Evolutionary conservation across 768 basidiomycete genomes (phyloP).

Genomic region (Pleurotus cornucopiae): DNA sequence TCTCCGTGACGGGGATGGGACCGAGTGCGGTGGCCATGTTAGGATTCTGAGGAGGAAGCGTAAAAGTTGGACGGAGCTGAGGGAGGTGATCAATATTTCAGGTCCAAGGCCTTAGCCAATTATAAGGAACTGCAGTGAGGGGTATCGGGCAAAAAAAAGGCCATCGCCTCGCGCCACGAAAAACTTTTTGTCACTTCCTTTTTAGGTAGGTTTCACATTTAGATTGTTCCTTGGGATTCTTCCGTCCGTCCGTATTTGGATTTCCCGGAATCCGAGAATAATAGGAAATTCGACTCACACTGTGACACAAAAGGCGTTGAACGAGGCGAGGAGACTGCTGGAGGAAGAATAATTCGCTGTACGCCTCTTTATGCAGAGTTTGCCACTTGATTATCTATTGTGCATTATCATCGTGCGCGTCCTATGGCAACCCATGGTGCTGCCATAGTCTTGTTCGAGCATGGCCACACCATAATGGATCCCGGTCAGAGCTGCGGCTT

Average conservation of each 20-base stretch:
- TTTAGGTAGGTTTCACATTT: neutral
- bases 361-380: too few relatives aligned
- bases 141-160: neutral
- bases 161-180: neutral
- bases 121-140: neutral
- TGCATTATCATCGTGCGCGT: neutral
- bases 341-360: neutral
- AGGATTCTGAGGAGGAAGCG: conserved; percentile 1
- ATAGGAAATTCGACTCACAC: neutral
- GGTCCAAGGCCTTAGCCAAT: neutral
- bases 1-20: conserved; percentile 8
- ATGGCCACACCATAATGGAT: neutral
- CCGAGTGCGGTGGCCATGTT: conserved; percentile 13
- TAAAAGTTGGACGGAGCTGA: neutral
- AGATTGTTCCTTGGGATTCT: neutral
- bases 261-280: neutral
- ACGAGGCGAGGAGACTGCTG: neutral
- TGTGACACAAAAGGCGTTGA: neutral
- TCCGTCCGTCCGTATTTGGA: neutral
- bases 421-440: neutral
- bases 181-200: conserved; percentile 5
- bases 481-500: neutral
- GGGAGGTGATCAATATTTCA: neutral
- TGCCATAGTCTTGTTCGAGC: neutral
- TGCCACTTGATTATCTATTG: conserved; percentile 1